These are phyloP conservation scores for Trichoderma asperellum DNA, from an alignment of 2,329 filamentous ascomycete species.

Conservation along the genomic window DNA sequence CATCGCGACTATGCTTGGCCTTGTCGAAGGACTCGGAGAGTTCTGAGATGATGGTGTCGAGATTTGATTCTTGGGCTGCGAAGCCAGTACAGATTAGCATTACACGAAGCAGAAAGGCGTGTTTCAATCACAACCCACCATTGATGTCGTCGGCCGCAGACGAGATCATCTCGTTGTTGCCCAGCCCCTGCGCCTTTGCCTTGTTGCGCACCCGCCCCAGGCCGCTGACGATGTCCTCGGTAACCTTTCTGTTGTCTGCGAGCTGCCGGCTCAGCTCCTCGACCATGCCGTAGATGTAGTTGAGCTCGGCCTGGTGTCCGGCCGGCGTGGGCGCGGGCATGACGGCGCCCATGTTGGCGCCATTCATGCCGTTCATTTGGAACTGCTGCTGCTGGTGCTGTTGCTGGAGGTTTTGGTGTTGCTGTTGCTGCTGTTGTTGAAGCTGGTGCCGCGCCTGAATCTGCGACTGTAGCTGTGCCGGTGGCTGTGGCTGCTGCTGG, in stretches of 20 bases:
- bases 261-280: conserved; percentile 68
- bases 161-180: conserved; percentile 62
- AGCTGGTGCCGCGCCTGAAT: conserved; percentile 18
- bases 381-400: conserved; percentile 31
- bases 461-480: not conserved
- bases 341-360: conserved; percentile 51
- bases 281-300: conserved; percentile 70
- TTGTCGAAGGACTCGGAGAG: conserved; percentile 66
- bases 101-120: not conserved
- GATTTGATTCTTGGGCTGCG: conserved; percentile 60
- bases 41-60: conserved; percentile 64
- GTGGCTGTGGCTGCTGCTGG: conserved; percentile 25
- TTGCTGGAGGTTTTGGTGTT: conserved; percentile 5
- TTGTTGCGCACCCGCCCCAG: conserved; percentile 64
- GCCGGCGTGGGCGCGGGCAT: conserved; percentile 64
- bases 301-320: conserved; percentile 69
- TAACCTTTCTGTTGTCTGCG: conserved; percentile 62
- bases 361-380: conserved; percentile 56
- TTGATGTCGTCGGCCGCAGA: conserved; percentile 61
- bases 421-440: conserved; percentile 25
- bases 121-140: conserved; percentile 45
- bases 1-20: conserved; percentile 62
- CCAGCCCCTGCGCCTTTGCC: conserved; percentile 56
- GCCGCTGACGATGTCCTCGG: conserved; percentile 67
- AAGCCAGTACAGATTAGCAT: not conserved